phyloP scores from a whole-genome alignment of 345 rosid species.

The Hibiscus tridactylites region DNA sequence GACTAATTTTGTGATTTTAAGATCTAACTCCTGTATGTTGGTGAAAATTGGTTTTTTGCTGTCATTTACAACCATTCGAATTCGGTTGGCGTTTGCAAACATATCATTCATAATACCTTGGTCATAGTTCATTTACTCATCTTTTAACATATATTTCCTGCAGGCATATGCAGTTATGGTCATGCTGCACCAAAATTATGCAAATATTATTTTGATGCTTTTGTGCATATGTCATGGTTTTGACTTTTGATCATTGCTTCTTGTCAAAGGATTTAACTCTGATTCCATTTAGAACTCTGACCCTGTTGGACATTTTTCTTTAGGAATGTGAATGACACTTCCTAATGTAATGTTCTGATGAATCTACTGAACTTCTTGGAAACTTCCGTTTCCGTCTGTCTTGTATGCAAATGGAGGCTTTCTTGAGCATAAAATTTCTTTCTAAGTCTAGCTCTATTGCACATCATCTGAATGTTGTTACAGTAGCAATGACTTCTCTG shows the following conservation, averaged over 20 bases:
- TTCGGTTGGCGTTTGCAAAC: neutral
- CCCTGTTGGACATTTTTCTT: conserved; percentile 54
- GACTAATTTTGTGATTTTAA: neutral
- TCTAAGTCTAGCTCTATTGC: neutral
- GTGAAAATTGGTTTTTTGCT: neutral
- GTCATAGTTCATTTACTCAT: neutral
- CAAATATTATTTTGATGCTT: conserved; percentile 91
- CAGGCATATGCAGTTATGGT: conserved; percentile 97
- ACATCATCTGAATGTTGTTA: neutral
- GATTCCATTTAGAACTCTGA: conserved; percentile 53
- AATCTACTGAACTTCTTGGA: conserved; percentile 45
- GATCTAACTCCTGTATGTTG: neutral
- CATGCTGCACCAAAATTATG: conserved; percentile 83
- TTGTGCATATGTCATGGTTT: conserved; percentile 94
- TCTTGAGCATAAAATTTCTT: neutral
- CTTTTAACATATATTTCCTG: conserved; percentile 9
- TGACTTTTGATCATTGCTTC: conserved; percentile 83
- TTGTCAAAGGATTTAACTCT: conserved; percentile 45
- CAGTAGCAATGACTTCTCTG: neutral
- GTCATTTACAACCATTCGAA: neutral
- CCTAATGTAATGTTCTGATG: conserved; percentile 36
- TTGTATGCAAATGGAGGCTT: conserved; percentile 56
- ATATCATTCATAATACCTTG: neutral
- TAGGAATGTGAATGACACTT: conserved; percentile 53
- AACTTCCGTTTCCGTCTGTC: conserved; percentile 51